Evolutionary conservation across 1,139 yeast species (phyloP).

Genomic region (Candida sanyaensis): DNA sequence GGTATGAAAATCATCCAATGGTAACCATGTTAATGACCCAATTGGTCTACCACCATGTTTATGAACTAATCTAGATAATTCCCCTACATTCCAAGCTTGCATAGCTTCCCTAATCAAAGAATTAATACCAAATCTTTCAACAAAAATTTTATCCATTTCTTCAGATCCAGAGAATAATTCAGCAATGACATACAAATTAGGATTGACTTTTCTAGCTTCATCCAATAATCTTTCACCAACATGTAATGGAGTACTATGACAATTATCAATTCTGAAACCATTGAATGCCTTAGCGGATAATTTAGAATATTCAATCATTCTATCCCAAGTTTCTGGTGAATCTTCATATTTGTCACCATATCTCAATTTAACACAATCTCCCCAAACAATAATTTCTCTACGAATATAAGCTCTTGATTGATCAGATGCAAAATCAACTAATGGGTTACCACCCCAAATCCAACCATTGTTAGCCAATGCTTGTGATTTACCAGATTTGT

Average conservation of each 20-base stretch:
- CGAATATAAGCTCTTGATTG: conserved; percentile 79
- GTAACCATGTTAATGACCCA: conserved; percentile 82
- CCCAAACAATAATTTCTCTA: conserved; percentile 96
- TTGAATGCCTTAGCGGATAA: conserved; percentile 75
- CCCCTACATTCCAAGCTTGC: conserved; percentile 92
- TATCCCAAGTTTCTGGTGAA: conserved; percentile 86
- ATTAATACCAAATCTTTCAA: conserved; percentile 85
- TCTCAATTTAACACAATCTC: conserved; percentile 92
- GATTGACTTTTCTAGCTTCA: conserved; percentile 82
- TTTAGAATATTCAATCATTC: conserved; percentile 80
- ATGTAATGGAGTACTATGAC: conserved; percentile 94
- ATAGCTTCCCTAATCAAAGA: conserved; percentile 93
- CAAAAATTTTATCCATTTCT: conserved; percentile 84
- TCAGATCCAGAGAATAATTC: conserved; percentile 94
- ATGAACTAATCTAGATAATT: conserved; percentile 83
- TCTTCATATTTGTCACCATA: conserved; percentile 78
- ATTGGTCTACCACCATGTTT: conserved; percentile 94
- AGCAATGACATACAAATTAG: conserved; percentile 89
- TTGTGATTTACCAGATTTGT: conserved; percentile 56
- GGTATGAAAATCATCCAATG: conserved; percentile 72
- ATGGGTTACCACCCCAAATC: conserved; percentile 97
- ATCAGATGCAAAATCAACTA: conserved; percentile 87
- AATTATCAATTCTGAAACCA: conserved; percentile 92
- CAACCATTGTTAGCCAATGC: conserved; percentile 95
- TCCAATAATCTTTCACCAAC: conserved; percentile 90